Evolutionary conservation across 148 eudicot genomes (phyloP), one percentile per base, ranked within the genome.

Genomic region (Arctostaphylos glauca): DNA sequence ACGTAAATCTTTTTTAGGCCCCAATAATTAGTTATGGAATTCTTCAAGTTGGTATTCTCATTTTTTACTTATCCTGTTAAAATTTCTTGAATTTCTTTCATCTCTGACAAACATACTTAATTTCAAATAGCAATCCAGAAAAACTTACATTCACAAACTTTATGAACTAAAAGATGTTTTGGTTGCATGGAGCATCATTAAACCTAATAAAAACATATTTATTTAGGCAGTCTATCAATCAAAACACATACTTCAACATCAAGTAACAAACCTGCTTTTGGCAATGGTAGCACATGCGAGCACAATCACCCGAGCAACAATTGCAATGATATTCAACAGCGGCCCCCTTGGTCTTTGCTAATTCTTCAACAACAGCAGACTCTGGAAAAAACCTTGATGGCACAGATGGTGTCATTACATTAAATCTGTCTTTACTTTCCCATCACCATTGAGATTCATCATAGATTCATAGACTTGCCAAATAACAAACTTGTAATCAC

Each of bases 281-380:
- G 89, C 97, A 93, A 84, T 96, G 99, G 77, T 93, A 96, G 74
- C 99, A 95, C 87, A 91, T 96, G 82, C 99, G 92, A 77, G 99
- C 93, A 84, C 99, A 96, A 84, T 96, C 99, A 81, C 94, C 99
- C 79, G 99, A 89, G 83, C 99, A 96, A 82, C 97, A 94, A 84
- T 96, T 96, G 91, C 99, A 96, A 85, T 96, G 99, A 83, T 96
- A 96, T 86, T 94, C 99, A 80, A 95, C 98, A 78, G 91, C 55
- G 79, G 98, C 98, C 46, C 96, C 99, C 89, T 96, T 97, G 50
- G 89, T 90, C 84, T 88, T 94, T 78, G 81, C 88, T 84, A 93
- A 88, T 78, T 96, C 95, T 83, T 96, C 99, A 80, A 93, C 88
- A 77, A 94, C 54, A 55, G 92, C 85, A 52, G 99, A 91, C 86